Conservation (phyloP, 2,329 filamentous ascomycete genomes). For the Zymoseptoria crescenta region DNA sequence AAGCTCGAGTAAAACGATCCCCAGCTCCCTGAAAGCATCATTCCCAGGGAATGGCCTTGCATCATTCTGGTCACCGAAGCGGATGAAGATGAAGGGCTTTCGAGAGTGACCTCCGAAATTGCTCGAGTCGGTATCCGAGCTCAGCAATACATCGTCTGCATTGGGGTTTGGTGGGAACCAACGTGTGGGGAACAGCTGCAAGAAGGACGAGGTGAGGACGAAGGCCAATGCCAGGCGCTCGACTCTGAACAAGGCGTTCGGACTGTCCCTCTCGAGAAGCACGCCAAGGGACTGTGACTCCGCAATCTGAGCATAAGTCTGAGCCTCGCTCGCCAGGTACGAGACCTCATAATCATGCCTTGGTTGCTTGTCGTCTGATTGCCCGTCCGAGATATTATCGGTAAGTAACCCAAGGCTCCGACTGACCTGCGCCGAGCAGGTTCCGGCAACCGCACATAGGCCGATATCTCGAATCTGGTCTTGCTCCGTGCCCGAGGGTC, state of each 20-base stretch:
- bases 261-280: conserved; percentile 1
- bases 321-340: neutral
- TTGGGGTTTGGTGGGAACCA: conserved; percentile 17
- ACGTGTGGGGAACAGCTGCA: conserved; percentile 22
- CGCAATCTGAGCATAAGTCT: neutral
- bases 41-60: no score
- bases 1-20: conserved; percentile 11
- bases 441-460: neutral
- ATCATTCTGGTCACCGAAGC: no score
- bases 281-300: conserved; percentile 1
- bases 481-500: no score
- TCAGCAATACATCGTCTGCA: neutral
- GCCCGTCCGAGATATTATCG: neutral
- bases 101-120: neutral
- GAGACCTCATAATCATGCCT: neutral
- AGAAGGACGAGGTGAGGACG: conserved; percentile 19
- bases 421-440: neutral
- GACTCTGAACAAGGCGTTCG: conserved; percentile 12
- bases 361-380: no score
- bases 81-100: neutral
- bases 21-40: conserved; percentile 9
- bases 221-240: conserved; percentile 22
- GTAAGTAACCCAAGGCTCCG: neutral
- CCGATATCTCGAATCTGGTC: neutral
- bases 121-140: neutral